Conservation (phyloP, 2,329 filamentous ascomycete genomes). For the Beauveria varroae region DNA sequence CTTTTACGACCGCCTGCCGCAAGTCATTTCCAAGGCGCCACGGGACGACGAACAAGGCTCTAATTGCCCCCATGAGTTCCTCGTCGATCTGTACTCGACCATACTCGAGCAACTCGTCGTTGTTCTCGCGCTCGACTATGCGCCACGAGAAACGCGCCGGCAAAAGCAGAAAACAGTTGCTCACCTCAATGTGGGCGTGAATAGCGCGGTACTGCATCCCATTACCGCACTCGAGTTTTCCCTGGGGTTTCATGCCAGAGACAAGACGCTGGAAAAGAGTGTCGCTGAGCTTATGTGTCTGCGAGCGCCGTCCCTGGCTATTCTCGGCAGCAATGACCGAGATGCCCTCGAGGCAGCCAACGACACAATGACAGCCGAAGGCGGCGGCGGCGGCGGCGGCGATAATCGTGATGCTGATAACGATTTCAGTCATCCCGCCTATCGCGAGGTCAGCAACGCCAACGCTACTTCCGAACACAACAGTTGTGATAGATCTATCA, state of each 20-base stretch:
- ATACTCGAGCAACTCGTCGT: not conserved
- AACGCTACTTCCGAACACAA: too few relatives aligned
- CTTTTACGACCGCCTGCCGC: not conserved
- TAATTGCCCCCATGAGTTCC: not conserved
- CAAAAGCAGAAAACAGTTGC: not conserved
- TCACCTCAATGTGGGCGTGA: not conserved
- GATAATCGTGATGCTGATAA: too few relatives aligned
- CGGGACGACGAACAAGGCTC: not conserved
- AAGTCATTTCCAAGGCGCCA: not conserved
- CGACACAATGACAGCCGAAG: not conserved
- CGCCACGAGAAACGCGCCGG: too few relatives aligned
- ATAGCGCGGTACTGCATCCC: not conserved
- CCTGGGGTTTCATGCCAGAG: not conserved
- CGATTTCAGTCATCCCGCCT: too few relatives aligned
- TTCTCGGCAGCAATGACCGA: not conserved
- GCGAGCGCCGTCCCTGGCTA: not conserved
- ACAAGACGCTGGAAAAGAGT: not conserved
- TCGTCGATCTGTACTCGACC: not conserved
- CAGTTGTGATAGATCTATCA: too few relatives aligned
- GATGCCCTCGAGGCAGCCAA: not conserved
- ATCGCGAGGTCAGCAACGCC: too few relatives aligned
- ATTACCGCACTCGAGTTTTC: not conserved
- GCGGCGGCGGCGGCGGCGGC: too few relatives aligned
- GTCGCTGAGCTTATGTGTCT: not conserved
- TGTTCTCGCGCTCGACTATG: not conserved